Base-by-base conservation (phyloP, 257 asterid genomes). In the Scutellaria baicalensis region DNA sequence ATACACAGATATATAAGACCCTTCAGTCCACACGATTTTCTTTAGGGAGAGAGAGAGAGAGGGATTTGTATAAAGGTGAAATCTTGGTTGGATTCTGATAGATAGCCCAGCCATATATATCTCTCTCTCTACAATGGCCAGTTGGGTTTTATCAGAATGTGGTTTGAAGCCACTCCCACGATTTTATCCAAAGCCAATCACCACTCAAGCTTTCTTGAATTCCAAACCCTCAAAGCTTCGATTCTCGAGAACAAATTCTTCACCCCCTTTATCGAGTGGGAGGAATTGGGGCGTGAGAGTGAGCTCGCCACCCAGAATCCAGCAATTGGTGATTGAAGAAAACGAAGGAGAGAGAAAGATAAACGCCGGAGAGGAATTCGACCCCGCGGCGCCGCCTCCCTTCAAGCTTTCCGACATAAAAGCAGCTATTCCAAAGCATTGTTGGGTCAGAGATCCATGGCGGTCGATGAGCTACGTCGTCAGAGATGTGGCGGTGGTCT, bases 401-500 rank as follows among this genome's bases (percentile, higher is more conserved):
- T 94, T 94, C 70, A 91, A 86, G 66, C 51, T 91, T 48, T 74
- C 95, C 1, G 97, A 91, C 72, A 80, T 94, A 33, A 89, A 64
- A 76, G 91, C 84, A 3, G 97, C 97, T n/a, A 94, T 94, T 76
- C 99, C 99, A 0, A 94, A 91, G 84, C 97, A 91, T 83, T 91
- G 97, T 63, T 94, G 97, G 99, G 97, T 94, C 9, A 94, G 82
- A 80, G 81, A 94, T 64, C 97, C 97, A 17, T 84, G 93, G 96
- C 81, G 72, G 81, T 94, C 97, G 9, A 83, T 89, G 91, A 79
- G 96, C 64, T 94, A 84, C 80, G 97, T 94, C 43, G 86, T 70
- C 12, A 91, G 97, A 71, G 97, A 91, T 80, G 89, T 89, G 9
- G 88, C 65, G 51, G 82, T 74, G 66, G 95, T 94, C 62, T 56